Evolutionary conservation across 2,329 filamentous ascomycete genomes (phyloP).

Genomic region (Teratosphaeria epicoccoides): DNA sequence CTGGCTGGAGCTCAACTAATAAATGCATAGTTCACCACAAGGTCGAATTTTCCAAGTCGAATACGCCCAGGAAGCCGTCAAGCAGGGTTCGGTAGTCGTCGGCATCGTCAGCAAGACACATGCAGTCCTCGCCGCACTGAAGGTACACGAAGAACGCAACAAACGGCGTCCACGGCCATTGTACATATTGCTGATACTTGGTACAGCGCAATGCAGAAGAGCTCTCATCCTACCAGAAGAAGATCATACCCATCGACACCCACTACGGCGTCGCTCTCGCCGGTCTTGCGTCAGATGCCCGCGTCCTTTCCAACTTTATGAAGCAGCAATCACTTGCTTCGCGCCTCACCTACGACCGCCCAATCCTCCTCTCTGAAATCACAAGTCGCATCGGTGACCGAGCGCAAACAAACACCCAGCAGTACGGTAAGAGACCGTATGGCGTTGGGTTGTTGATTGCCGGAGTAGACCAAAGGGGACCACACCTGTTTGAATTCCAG

Average conservation of each 20-base stretch:
- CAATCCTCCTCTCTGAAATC: conserved; percentile 80
- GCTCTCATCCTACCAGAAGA: conserved; percentile 99
- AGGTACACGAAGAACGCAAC: conserved; percentile 50
- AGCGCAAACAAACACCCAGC: conserved; percentile 94
- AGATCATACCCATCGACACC: conserved; percentile 92
- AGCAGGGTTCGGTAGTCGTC: conserved; percentile 96
- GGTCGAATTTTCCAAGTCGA: conserved; percentile 99
- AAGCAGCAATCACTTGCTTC: conserved; percentile 96
- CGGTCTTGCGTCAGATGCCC: conserved; percentile 91
- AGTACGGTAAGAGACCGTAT: conserved; percentile 93
- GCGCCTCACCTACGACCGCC: conserved; percentile 88
- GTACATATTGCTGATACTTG: conserved; percentile 1
- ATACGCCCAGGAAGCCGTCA: conserved; percentile 96
- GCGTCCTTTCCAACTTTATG: conserved; percentile 99
- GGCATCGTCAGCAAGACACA: conserved; percentile 97
- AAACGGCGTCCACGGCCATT: background rate
- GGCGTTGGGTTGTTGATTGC: conserved; percentile 87
- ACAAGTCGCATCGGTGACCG: conserved; percentile 90
- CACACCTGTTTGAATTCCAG: conserved; percentile 97
- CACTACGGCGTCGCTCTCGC: conserved; percentile 94
- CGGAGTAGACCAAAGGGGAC: conserved; percentile 85
- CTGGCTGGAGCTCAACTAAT: conserved; percentile 6
- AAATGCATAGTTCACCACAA: conserved; percentile 73
- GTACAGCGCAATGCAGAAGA: conserved; percentile 92
- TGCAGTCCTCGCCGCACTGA: conserved; percentile 87